Evolutionary conservation across 306 rosid species (phyloP).

Genomic region (Citrullus amarus): DNA sequence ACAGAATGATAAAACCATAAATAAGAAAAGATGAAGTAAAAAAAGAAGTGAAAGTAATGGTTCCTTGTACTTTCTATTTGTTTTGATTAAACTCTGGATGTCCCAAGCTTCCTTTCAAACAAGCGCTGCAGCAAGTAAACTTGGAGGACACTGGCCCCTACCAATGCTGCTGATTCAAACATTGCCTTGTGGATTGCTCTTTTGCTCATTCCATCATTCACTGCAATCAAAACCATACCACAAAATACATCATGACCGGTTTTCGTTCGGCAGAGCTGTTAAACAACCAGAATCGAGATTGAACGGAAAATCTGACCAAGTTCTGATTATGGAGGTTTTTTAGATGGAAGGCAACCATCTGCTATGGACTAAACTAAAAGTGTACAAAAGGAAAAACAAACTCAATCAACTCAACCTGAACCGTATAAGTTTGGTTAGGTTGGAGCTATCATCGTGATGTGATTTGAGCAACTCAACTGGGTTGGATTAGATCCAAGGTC

Average conservation of each 20-base stretch:
- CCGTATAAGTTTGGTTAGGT: neutral
- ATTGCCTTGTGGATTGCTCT: slow-evolving; percentile 76
- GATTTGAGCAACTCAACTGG: neutral
- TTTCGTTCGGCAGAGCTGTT: neutral
- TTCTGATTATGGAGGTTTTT: neutral
- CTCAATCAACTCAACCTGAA: neutral
- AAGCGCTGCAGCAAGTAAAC: slow-evolving; percentile 66
- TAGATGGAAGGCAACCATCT: neutral
- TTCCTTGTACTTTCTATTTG: too few relatives aligned
- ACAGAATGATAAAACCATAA: neutral
- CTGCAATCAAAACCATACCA: slow-evolving; percentile 32
- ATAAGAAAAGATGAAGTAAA: neutral
- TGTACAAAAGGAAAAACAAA: neutral
- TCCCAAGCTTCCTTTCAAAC: slow-evolving; percentile 67
- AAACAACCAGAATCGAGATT: neutral
- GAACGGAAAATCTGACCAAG: neutral
- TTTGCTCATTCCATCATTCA: slow-evolving; percentile 74
- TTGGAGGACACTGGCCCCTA: slow-evolving; percentile 72
- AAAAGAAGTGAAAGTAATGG: neutral
- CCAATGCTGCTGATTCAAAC: slow-evolving; percentile 59
- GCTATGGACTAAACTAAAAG: neutral
- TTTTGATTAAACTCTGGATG: slow-evolving; percentile 46
- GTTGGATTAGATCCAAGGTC: neutral
- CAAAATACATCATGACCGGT: neutral
- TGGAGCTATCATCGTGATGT: neutral